Conservation (phyloP, 495 filamentous ascomycete species). For the Aspergillus diversus region DNA sequence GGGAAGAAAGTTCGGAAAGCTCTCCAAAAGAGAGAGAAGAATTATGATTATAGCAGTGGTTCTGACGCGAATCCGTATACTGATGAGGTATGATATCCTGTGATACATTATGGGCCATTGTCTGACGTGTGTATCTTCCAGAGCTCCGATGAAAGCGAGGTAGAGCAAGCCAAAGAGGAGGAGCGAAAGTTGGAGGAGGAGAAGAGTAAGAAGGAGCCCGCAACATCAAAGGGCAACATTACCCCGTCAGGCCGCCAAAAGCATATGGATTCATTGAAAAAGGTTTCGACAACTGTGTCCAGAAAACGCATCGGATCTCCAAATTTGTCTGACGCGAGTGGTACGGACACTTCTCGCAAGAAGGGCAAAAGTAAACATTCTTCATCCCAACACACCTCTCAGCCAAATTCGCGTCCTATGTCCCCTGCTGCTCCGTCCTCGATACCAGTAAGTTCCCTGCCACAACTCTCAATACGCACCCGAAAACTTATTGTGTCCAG, state of each 20-base stretch:
- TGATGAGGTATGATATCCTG: conserved; percentile 42
- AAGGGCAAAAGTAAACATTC: conserved; percentile 76
- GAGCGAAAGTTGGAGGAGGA: conserved; percentile 73
- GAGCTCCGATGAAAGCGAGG: conserved; percentile 51
- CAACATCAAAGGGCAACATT: conserved; percentile 69
- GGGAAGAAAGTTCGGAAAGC: conserved; percentile 79
- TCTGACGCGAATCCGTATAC: conserved; percentile 78
- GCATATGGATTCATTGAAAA: conserved; percentile 59
- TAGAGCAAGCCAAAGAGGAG: conserved; percentile 64
- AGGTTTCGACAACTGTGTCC: conserved; percentile 48
- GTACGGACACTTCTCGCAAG: conserved; percentile 85
- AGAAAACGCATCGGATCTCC: conserved; percentile 89
- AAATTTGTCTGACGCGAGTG: conserved; percentile 84
- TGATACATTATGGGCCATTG: background rate
- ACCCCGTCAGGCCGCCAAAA: conserved; percentile 70
- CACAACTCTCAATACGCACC: conserved; percentile 9
- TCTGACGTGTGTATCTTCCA: conserved; percentile 20
- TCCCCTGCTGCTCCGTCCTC: conserved; percentile 45
- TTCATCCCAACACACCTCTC: conserved; percentile 51
- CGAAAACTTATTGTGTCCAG: conserved; percentile 33
- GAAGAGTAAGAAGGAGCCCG: conserved; percentile 56
- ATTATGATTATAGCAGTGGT: conserved; percentile 79
- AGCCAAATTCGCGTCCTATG: conserved; percentile 59
- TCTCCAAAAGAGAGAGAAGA: conserved; percentile 81
- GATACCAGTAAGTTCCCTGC: conserved; percentile 35